Percentiles rank a stretch among this genome's conserved stretches.
Conservation (phyloP, 2,329 filamentous ascomycete genomes). For the Claviceps monticola region DNA sequence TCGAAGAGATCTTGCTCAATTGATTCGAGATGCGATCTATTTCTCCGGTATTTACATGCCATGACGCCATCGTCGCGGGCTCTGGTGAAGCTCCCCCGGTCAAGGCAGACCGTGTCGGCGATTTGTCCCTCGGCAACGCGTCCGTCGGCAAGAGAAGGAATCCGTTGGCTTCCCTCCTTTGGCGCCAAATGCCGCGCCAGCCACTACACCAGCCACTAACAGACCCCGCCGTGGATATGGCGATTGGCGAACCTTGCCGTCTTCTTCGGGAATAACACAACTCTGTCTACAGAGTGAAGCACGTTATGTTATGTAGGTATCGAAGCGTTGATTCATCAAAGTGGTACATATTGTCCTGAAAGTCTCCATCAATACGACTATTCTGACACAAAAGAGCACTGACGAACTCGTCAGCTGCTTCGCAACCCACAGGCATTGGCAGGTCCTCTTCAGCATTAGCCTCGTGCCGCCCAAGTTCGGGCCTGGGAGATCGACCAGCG, state of each 20-base stretch:
- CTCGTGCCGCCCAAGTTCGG: no score
- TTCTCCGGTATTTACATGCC: conserved; percentile 5
- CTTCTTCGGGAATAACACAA: neutral
- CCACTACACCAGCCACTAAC: neutral
- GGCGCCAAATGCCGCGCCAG: neutral
- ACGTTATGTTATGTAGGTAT: no score
- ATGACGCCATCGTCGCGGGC: conserved; percentile 15
- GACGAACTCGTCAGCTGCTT: no score
- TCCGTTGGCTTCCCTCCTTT: neutral
- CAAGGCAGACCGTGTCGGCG: conserved; percentile 13
- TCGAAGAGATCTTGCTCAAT: neutral
- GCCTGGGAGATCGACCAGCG: no score
- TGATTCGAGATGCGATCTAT: conserved; percentile 1
- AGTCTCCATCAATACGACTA: no score
- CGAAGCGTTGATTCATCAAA: no score
- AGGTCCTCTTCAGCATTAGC: no score
- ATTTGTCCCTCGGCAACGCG: conserved; percentile 3
- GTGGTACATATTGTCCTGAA: no score
- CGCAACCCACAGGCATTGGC: no score
- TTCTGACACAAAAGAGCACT: no score
- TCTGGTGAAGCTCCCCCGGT: conserved; percentile 13
- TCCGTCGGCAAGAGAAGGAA: neutral
- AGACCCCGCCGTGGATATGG: neutral
- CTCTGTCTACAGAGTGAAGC: no score
- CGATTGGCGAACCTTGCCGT: neutral